These are phyloP conservation scores for Daphne laureola DNA, from an alignment of 441 rosid genomes.

Conservation along the genomic window DNA sequence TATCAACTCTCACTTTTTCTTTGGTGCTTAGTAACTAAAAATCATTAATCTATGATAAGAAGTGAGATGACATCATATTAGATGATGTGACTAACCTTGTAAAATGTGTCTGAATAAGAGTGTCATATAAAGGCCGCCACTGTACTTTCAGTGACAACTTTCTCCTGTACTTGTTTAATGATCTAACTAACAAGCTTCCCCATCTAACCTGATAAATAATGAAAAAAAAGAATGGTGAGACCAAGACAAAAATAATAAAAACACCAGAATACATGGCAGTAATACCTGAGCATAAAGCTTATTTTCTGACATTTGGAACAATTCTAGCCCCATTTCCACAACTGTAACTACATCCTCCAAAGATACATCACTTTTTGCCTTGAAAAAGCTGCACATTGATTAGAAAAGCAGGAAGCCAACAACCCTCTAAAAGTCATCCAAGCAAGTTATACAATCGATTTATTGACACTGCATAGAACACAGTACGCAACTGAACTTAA, in stretches of 20 bases:
- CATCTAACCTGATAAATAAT: slow-evolving; percentile 77
- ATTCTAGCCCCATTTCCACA: slow-evolving; percentile 59
- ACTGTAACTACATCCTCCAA: slow-evolving; percentile 72
- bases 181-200: slow-evolving; percentile 76
- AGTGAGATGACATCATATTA: no score
- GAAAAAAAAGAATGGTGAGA: slow-evolving; percentile 15
- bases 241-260: slow-evolving; percentile 13
- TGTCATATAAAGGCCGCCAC: slow-evolving; percentile 94
- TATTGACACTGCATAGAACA: no score
- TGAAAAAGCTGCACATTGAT: slow-evolving; percentile 52
- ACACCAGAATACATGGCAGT: slow-evolving; percentile 8
- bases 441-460: no score
- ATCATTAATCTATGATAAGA: no score
- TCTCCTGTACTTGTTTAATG: slow-evolving; percentile 75
- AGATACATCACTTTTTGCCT: slow-evolving; percentile 84
- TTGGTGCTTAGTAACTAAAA: no score
- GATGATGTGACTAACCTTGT: slow-evolving; percentile 48
- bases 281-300: slow-evolving; percentile 88
- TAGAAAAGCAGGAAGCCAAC: slow-evolving; percentile 12
- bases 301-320: slow-evolving; percentile 62
- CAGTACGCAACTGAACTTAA: no score
- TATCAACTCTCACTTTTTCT: no score
- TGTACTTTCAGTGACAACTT: slow-evolving; percentile 66
- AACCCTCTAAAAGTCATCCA: slow-evolving; percentile 1
- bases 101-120: slow-evolving; percentile 80